A percentile compares a stretch with the other conserved stretches of the same genome.
Conservation (phyloP, 352 stramenopile species). For the Pythium plurisporium region DNA sequence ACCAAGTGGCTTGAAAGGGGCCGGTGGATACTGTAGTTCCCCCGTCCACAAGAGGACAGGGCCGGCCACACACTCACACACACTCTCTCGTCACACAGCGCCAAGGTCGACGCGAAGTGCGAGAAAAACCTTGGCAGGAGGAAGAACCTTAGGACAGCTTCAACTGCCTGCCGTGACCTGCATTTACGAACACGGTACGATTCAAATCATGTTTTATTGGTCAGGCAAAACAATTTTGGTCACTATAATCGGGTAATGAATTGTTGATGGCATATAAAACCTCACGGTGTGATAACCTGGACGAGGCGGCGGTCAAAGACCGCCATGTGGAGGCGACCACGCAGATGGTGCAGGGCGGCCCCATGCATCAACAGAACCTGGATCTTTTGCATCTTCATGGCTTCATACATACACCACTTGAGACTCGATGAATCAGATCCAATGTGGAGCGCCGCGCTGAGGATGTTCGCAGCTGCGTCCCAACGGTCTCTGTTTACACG, state of each 20-base stretch:
- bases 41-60: not conserved
- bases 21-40: not conserved
- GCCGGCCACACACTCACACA: not conserved
- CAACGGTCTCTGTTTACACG: no score
- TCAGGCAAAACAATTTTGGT: not conserved
- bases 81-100: not conserved
- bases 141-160: slow-evolving; percentile 22
- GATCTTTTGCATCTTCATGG: not conserved
- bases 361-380: no score
- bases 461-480: no score
- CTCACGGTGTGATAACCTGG: slow-evolving; percentile 2
- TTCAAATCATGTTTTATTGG: not conserved
- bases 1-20: no score
- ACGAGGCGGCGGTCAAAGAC: not conserved
- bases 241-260: slow-evolving; percentile 11
- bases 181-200: slow-evolving; percentile 13
- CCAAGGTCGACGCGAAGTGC: not conserved
- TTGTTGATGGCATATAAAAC: slow-evolving; percentile 15
- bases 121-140: slow-evolving; percentile 18
- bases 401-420: no score
- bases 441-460: no score
- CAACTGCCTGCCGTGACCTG: slow-evolving; percentile 8
- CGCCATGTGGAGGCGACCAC: slow-evolving; percentile 4
- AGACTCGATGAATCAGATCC: no score
- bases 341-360: slow-evolving; percentile 9